Conservation (phyloP, 179 eudicot species). For the Dionaea muscipula region DNA sequence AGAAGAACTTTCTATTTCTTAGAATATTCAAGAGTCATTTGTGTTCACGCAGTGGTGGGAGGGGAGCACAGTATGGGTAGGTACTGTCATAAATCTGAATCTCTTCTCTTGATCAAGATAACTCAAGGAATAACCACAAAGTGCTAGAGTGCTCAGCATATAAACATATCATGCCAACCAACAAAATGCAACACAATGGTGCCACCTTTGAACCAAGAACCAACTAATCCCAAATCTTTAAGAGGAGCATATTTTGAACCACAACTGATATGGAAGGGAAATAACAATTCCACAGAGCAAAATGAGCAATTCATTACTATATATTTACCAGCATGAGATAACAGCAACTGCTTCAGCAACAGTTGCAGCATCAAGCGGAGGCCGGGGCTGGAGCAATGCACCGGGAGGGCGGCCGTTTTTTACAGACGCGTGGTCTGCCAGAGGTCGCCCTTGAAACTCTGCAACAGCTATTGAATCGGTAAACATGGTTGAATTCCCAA, state of each 20-base stretch:
- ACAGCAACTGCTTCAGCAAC: slow-evolving; percentile 85
- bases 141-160: too few relatives aligned
- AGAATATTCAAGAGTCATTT: too few relatives aligned
- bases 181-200: too few relatives aligned
- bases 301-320: background rate
- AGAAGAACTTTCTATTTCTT: too few relatives aligned
- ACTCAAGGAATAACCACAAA: too few relatives aligned
- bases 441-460: slow-evolving; percentile 69
- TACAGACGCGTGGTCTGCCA: slow-evolving; percentile 49
- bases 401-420: slow-evolving; percentile 79
- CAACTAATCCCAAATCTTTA: background rate
- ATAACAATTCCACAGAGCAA: background rate
- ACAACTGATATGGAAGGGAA: background rate
- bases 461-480: slow-evolving; percentile 56
- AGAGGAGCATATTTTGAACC: background rate
- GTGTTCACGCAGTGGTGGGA: too few relatives aligned
- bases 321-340: slow-evolving; percentile 66
- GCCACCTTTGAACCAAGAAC: too few relatives aligned
- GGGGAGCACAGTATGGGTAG: too few relatives aligned
- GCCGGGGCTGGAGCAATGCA: slow-evolving; percentile 42
- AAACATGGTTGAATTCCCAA: slow-evolving; percentile 56
- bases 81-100: too few relatives aligned
- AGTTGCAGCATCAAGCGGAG: slow-evolving; percentile 66
- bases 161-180: too few relatives aligned
- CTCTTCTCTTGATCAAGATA: too few relatives aligned